phyloP scores from a whole-genome alignment of 1,284 basidiomycete species.

The Salmacisia buchloeana region DNA sequence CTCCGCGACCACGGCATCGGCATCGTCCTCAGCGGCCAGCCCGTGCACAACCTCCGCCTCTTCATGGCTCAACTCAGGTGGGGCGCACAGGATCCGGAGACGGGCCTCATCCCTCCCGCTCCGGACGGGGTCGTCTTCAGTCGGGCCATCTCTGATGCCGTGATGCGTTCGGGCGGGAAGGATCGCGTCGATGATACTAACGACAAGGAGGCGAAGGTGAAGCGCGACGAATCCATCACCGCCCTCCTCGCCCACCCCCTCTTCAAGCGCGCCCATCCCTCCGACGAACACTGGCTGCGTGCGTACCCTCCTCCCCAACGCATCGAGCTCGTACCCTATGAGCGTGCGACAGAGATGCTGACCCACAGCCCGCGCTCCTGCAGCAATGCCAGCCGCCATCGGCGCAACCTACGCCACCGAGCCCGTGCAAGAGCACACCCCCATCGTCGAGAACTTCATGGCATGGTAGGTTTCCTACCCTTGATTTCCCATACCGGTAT shows the following conservation, averaged over 20 bases:
- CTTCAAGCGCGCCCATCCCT: conserved; percentile 24
- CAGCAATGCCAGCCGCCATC: conserved; percentile 23
- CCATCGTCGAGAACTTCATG: conserved; percentile 25
- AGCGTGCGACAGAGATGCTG: no score
- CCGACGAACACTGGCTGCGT: conserved; percentile 32
- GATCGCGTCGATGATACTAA: background rate
- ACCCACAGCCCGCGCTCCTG: background rate
- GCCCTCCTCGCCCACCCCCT: conserved; percentile 16
- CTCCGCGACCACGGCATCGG: conserved; percentile 44
- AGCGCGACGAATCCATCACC: conserved; percentile 18
- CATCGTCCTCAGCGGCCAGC: conserved; percentile 33
- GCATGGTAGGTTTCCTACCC: conserved; percentile 19
- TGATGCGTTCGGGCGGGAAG: no score
- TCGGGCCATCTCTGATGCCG: conserved; percentile 19
- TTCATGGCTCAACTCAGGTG: conserved; percentile 9
- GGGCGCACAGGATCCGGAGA: background rate
- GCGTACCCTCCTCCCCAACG: no score
- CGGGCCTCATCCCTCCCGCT: conserved; percentile 9
- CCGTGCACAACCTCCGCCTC: conserved; percentile 39
- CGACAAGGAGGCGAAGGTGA: conserved; percentile 9
- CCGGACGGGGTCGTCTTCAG: conserved; percentile 20
- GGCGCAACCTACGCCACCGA: conserved; percentile 24
- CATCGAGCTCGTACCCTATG: no score
- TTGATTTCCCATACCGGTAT: background rate
- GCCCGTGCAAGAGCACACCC: conserved; percentile 19